Base-by-base conservation (phyloP, 176 grass and related monocot species). In the Rhipidocladum racemiflorum region DNA sequence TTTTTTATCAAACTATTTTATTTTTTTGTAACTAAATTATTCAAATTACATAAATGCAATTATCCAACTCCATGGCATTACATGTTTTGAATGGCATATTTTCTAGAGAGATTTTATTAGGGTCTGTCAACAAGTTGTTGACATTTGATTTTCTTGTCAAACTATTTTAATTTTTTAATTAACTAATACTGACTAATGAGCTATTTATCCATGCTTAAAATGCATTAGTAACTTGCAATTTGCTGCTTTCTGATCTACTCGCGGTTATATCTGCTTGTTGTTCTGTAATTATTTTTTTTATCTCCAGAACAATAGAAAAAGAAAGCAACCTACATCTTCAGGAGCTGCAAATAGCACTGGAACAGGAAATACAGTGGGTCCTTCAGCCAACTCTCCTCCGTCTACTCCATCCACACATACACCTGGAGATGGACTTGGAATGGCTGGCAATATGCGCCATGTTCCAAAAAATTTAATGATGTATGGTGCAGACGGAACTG, bases 321-420 rank as follows among this genome's bases (percentile, higher is more conserved):
- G 97, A 88, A 99, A 99, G 64, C 97, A 95, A 65, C 71, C 92
- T 83, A 85, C 97, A 61, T 95, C 92, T 24, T 95, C 97, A 49
- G 97, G 97, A 78, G 71, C 97, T 75, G 97, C 97, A 81, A 95
- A 99, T 79, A 99, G 97, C 83, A 93, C 93, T 42, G 97, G 97
- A 38, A 99, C 97, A 65, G 97, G 97, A 79, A 95, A 95, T 60
- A 96, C 97, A 28, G 91, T 93, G 56, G 92, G 92, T 44, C 96
- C 90, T 81, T 89, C 89, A 61, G 43, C 85, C 49, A 99, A 81
- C 81, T 99, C 97, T 39, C 97, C 91, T 81, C 87, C 97, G 18
- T 99, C 96, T 73, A 99, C 91, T 65, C 97, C 93, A 77, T 99
- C 91, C 70, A 95, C 91, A 44, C 90, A 99, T 96, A 96, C 84